Percentiles rank a stretch among this genome's conserved stretches.
Conservation (phyloP, 108 stramenopile genomes). For the Conticribra weissflogii region DNA sequence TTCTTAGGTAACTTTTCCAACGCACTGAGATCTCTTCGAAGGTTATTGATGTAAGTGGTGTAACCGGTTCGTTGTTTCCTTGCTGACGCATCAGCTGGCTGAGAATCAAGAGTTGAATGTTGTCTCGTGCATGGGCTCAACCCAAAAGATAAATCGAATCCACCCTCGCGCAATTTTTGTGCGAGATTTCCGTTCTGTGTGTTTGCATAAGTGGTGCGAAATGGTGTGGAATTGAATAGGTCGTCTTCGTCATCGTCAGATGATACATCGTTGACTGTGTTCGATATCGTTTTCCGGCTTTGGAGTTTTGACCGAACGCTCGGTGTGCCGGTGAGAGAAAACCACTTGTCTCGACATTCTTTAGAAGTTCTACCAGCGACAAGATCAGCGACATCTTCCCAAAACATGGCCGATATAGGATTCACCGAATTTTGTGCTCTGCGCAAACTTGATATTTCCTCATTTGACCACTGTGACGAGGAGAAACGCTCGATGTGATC, state of each 20-base stretch:
- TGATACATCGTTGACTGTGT: neutral
- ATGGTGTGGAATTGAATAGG: slow-evolving; percentile 27
- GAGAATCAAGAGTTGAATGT: neutral
- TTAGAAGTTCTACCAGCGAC: slow-evolving; percentile 13
- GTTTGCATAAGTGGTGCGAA: slow-evolving; percentile 10
- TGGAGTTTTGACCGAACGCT: slow-evolving; percentile 5
- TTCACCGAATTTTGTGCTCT: slow-evolving; percentile 11
- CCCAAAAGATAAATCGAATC: slow-evolving; percentile 4
- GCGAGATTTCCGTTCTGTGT: slow-evolving; percentile 10
- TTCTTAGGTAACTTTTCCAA: slow-evolving; percentile 13
- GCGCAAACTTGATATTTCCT: slow-evolving; percentile 12
- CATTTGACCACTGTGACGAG: slow-evolving; percentile 8
- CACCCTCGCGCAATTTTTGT: neutral
- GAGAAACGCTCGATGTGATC: neutral
- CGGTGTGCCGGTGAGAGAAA: slow-evolving; percentile 17
- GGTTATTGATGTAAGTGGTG: slow-evolving; percentile 27
- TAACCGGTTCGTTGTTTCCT: slow-evolving; percentile 26
- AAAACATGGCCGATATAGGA: slow-evolving; percentile 16
- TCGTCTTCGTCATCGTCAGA: slow-evolving; percentile 23
- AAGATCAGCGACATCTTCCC: slow-evolving; percentile 18
- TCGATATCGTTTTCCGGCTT: neutral
- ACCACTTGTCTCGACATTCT: slow-evolving; percentile 36
- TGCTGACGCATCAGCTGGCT: neutral
- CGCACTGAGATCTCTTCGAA: slow-evolving; percentile 24
- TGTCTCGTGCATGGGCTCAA: slow-evolving; percentile 20